Evolutionary conservation across 1,284 basidiomycete genomes (phyloP).

Genomic region (Moniliella sp.): DNA sequence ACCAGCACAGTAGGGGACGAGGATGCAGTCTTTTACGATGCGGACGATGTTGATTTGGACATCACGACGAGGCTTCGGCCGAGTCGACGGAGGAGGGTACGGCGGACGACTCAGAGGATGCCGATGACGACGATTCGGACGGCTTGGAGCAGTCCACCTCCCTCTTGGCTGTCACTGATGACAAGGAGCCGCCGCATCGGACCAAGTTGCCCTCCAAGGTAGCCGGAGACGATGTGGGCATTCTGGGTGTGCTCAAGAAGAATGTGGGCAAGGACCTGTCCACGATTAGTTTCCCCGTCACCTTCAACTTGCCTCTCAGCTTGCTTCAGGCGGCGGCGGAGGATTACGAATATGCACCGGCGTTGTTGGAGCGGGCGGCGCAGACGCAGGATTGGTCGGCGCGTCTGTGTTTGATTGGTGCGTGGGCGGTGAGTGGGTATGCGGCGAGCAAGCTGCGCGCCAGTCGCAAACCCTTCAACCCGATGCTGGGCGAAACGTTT

Average conservation of each 20-base stretch:
- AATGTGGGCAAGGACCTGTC: slow-evolving; percentile 44
- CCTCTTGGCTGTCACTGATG: too few relatives aligned
- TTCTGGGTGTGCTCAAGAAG: slow-evolving; percentile 69
- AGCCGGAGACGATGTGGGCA: slow-evolving; percentile 57
- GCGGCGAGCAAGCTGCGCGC: slow-evolving; percentile 26
- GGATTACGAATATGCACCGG: slow-evolving; percentile 31
- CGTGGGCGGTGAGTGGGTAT: slow-evolving; percentile 29
- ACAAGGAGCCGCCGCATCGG: too few relatives aligned
- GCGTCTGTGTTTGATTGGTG: slow-evolving; percentile 21
- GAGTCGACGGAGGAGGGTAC: too few relatives aligned
- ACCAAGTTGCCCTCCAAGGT: slow-evolving; percentile 45
- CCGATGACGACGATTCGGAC: too few relatives aligned
- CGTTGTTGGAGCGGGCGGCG: slow-evolving; percentile 22
- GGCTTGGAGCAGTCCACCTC: too few relatives aligned
- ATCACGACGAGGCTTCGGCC: too few relatives aligned
- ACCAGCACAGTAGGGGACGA: too few relatives aligned
- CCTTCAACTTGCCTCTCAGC: slow-evolving; percentile 32
- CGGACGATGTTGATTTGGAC: too few relatives aligned
- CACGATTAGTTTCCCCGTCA: slow-evolving; percentile 33
- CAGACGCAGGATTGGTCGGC: too few relatives aligned
- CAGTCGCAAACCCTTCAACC: slow-evolving; percentile 32
- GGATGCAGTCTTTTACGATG: too few relatives aligned
- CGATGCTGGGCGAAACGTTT: slow-evolving; percentile 30
- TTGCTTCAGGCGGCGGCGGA: slow-evolving; percentile 30
- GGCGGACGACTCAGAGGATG: too few relatives aligned